phyloP scores from a whole-genome alignment of 108 stramenopile species.

The Cyclotella baltica region DNA sequence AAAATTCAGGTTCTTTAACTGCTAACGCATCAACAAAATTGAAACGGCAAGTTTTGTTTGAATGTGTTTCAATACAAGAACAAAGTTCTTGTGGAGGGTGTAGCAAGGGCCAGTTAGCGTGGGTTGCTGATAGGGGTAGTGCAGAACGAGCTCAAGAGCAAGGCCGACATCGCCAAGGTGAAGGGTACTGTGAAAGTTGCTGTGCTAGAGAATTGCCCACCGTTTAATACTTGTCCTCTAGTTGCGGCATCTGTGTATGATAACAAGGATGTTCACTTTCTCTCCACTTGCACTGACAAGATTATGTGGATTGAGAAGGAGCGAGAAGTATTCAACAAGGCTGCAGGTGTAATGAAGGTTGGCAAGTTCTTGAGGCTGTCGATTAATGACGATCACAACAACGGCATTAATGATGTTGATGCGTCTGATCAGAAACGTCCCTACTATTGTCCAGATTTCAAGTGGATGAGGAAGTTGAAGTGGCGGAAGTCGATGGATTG shows the following conservation, averaged over 20 bases:
- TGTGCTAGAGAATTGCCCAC: neutral
- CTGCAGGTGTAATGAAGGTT: neutral
- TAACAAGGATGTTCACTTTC: conserved; percentile 35
- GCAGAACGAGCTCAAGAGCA: neutral
- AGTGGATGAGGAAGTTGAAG: conserved; percentile 28
- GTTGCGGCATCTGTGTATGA: conserved; percentile 34
- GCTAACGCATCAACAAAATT: too few species aligned
- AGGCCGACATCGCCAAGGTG: neutral
- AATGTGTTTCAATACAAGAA: conserved; percentile 50
- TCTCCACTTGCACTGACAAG: conserved; percentile 9
- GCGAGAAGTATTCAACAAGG: conserved; percentile 11
- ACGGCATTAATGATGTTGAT: conserved; percentile 37
- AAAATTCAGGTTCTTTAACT: too few species aligned
- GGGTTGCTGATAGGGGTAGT: neutral
- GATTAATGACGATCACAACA: conserved; percentile 36
- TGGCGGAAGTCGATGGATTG: conserved; percentile 46
- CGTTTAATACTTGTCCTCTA: neutral
- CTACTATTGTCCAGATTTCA: conserved; percentile 22
- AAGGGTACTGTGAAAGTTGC: conserved; percentile 25
- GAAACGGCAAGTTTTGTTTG: conserved; percentile 51
- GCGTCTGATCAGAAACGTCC: conserved; percentile 37
- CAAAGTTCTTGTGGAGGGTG: conserved; percentile 46
- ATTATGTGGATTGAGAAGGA: conserved; percentile 33
- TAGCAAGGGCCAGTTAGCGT: conserved; percentile 6
- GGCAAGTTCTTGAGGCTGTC: conserved; percentile 16